Percentiles rank a stretch among this genome's conserved stretches.
Conservation (phyloP, 805 yeast species). For the Candida awuae region DNA sequence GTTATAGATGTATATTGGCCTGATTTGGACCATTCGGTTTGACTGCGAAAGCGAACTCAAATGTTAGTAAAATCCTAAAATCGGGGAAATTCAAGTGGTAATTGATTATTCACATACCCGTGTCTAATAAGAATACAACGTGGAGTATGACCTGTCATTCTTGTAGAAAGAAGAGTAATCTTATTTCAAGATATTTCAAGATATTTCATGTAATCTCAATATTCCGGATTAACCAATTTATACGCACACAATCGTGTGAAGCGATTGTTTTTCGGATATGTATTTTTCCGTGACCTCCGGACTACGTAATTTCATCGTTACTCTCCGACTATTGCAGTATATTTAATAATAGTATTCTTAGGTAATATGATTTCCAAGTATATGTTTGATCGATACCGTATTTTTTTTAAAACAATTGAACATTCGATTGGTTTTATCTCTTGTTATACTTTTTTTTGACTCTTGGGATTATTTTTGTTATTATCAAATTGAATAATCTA, state of each 20-base stretch:
- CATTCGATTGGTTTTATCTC: too few species aligned
- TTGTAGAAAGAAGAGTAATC: background rate
- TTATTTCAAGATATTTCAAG: background rate
- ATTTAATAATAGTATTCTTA: too few species aligned
- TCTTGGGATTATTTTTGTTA: too few species aligned
- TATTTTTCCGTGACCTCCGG: too few species aligned
- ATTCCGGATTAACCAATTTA: background rate
- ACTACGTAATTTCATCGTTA: too few species aligned
- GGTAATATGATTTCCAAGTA: too few species aligned
- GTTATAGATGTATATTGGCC: slow-evolving; percentile 90
- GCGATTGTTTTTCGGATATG: background rate
- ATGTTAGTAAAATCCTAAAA: background rate
- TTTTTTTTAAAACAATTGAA: too few species aligned
- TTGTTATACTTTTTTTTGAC: too few species aligned
- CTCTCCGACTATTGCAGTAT: too few species aligned
- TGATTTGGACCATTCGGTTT: slow-evolving; percentile 91
- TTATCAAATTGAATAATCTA: too few species aligned
- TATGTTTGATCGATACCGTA: too few species aligned
- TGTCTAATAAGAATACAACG: slow-evolving; percentile 70
- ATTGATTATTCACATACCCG: slow-evolving; percentile 32
- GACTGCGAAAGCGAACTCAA: slow-evolving; percentile 38
- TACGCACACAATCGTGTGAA: background rate
- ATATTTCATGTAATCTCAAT: too few species aligned
- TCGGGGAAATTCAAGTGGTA: background rate
- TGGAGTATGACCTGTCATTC: slow-evolving; percentile 39